Conservation (phyloP, 495 filamentous ascomycete species). For the Hypoxylon lienhwacheense region DNA sequence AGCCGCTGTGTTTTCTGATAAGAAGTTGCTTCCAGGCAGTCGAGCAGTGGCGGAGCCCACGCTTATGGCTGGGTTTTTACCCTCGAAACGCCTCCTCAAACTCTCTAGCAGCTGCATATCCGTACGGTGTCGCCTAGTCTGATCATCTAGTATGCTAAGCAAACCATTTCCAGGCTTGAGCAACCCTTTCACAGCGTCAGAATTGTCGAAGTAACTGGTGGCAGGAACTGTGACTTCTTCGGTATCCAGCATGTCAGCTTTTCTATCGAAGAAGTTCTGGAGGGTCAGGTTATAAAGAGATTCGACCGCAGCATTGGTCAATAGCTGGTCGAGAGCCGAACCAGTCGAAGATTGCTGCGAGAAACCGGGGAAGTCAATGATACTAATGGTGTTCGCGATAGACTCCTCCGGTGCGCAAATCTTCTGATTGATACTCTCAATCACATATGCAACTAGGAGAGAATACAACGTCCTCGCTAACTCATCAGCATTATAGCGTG, state of each 20-base stretch:
- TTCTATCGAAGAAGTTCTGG: conserved; percentile 93
- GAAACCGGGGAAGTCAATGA: conserved; percentile 96
- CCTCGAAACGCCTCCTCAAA: conserved; percentile 87
- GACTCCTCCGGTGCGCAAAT: conserved; percentile 86
- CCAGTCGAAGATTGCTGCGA: conserved; percentile 78
- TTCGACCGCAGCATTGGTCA: conserved; percentile 92
- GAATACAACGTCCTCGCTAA: conserved; percentile 91
- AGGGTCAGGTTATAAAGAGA: conserved; percentile 89
- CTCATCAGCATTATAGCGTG: conserved; percentile 88
- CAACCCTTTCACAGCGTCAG: conserved; percentile 85
- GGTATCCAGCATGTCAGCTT: conserved; percentile 85
- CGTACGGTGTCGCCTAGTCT: conserved; percentile 82
- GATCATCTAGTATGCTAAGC: conserved; percentile 92
- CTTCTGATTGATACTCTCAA: conserved; percentile 88
- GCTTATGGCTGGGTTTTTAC: conserved; percentile 85
- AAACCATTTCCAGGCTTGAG: conserved; percentile 91
- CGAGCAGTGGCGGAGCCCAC: conserved; percentile 68
- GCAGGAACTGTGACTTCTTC: conserved; percentile 88
- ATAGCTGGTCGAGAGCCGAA: conserved; percentile 85
- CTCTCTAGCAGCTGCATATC: conserved; percentile 90
- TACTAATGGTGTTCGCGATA: conserved; percentile 88
- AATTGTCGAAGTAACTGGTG: conserved; percentile 97
- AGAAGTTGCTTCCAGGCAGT: conserved; percentile 77
- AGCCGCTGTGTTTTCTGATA: conserved; percentile 72
- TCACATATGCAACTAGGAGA: conserved; percentile 89